A percentile compares a stretch with the other conserved stretches of the same genome.
Conservation (phyloP, 148 eudicot species). For the Rhododendron williamsianum region DNA sequence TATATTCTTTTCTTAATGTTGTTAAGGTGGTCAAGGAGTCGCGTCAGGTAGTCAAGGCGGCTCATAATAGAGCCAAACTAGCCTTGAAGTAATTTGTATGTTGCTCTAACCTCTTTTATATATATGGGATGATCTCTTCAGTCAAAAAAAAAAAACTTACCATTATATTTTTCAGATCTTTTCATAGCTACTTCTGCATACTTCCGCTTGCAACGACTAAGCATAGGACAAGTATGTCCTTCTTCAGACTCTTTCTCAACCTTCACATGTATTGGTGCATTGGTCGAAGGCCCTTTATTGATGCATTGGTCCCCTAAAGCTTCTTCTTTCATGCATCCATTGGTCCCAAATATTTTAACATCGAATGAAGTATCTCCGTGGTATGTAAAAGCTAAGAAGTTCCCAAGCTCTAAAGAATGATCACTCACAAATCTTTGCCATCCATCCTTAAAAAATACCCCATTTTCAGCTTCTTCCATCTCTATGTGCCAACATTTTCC, state of each 20-base stretch:
- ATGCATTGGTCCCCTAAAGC: background rate
- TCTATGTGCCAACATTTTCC: constrained; percentile 21
- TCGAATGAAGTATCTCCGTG: constrained; percentile 9
- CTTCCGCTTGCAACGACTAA: background rate
- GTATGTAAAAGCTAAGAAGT: constrained; percentile 19
- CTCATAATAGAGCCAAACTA: too few species aligned
- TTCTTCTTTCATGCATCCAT: constrained; percentile 22
- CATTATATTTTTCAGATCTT: background rate
- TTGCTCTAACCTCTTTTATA: too few species aligned
- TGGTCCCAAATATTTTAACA: constrained; percentile 21
- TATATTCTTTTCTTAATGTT: too few species aligned
- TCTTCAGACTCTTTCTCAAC: constrained; percentile 4
- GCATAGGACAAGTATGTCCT: background rate
- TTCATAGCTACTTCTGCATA: background rate
- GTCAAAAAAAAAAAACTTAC: background rate
- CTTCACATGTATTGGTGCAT: background rate
- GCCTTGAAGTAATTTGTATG: too few species aligned
- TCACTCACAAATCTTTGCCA: constrained; percentile 22
- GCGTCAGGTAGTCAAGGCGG: too few species aligned
- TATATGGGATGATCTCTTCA: too few species aligned
- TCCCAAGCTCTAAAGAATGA: constrained; percentile 9
- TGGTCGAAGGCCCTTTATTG: background rate
- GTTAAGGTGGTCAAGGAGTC: too few species aligned
- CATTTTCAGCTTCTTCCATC: constrained; percentile 7
- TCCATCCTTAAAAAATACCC: constrained; percentile 20